These are phyloP conservation scores for Trametes maxima DNA, from an alignment of 768 basidiomycete genomes.

Conservation along the genomic window DNA sequence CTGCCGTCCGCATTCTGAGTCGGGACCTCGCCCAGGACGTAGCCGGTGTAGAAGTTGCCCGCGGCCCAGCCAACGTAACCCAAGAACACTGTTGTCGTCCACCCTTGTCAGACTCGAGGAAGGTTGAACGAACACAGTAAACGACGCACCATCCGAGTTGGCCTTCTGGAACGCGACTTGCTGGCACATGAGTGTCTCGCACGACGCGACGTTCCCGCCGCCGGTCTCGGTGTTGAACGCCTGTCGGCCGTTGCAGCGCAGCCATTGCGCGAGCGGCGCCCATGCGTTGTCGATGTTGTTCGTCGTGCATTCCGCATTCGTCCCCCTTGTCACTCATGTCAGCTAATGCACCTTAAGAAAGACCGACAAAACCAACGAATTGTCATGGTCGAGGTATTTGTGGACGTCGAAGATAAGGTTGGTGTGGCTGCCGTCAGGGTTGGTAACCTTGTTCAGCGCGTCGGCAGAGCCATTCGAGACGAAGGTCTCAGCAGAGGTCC, in stretches of 20 bases:
- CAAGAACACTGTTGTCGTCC: conserved; percentile 37
- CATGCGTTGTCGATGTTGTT: conserved; percentile 49
- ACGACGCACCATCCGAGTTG: conserved; percentile 19
- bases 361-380: conserved; percentile 34
- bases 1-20: conserved; percentile 39
- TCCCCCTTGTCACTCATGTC: background rate
- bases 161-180: conserved; percentile 26
- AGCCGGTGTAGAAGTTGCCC: conserved; percentile 52
- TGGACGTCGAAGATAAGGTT: conserved; percentile 49
- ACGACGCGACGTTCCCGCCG: conserved; percentile 42
- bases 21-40: conserved; percentile 52
- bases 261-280: conserved; percentile 44
- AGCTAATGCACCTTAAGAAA: conserved; percentile 31
- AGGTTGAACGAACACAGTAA: background rate
- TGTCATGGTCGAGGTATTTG: conserved; percentile 49
- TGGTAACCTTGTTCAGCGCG: conserved; percentile 42
- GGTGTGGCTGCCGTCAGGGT: conserved; percentile 41
- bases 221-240: conserved; percentile 49
- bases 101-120: conserved; percentile 42
- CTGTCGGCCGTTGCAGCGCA: conserved; percentile 44
- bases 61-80: conserved; percentile 59
- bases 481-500: conserved; percentile 34
- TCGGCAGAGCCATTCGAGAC: conserved; percentile 43
- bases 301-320: conserved; percentile 28
- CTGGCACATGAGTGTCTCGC: conserved; percentile 35